Evolutionary conservation across 2,329 filamentous ascomycete species (phyloP), one percentile per base, ranked within the genome.

Genomic region (Plenodomus lindquistii): DNA sequence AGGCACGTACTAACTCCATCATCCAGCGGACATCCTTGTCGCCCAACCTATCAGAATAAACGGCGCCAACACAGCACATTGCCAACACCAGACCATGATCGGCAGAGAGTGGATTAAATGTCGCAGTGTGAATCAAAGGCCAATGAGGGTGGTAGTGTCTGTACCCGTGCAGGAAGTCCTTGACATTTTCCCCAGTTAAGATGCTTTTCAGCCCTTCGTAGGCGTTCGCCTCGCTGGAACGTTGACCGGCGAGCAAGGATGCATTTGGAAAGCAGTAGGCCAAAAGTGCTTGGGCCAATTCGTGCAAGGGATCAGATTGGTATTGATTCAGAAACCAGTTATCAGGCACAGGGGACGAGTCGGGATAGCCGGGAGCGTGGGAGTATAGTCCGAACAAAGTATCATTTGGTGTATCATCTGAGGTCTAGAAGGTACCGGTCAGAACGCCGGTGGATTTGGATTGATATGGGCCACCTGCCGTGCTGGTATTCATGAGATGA

Each of bases 101-200:
- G 39, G 84, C 82, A 53, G 85, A 80, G 52, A 81, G 77, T 44
- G 88, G 81, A 63, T 84, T 81, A 72, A 91, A 89, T 8, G 86
- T 88, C 29, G 86, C 81, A 67, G 87, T 79, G 65, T 91, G 87
- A 43, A 91, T 79, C 57, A 88, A 79, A 17, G 87, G 84, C 75
- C 88, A 89, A 70, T 91, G 87, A 52, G 83, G 80, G 68, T 89
- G 85, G 69, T 86, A 90, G 70, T 88, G 85, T 50, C 81, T 84
- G 76, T 88, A 90, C 63, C 85, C 80, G 61, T 85, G 81, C 68
- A 89, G 79, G 67, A 89, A 89, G 65, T 85, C 81, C 75, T 84
- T 85, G 66, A 89, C 79, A 68, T 87, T 87, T 59, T 86, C 82
- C 50, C 83, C 79, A 40, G 84, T 84, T 61, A 89, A 81, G 63